Evolutionary conservation across 1,284 basidiomycete species (phyloP).

Genomic region (Apiotrichum porosum): DNA sequence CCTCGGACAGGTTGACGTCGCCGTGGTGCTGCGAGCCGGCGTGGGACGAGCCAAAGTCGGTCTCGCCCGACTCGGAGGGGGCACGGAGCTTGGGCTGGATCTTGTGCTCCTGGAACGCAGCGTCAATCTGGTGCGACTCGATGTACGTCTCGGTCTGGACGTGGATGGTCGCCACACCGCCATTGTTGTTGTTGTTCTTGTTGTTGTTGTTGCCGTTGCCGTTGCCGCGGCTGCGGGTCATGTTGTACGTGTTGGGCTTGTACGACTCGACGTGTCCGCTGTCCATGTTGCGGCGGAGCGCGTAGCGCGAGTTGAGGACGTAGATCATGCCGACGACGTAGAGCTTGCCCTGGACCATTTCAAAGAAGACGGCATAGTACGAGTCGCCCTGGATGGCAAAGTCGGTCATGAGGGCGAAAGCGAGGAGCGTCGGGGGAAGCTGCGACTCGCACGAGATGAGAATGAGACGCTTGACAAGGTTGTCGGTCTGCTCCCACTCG

Average conservation of each 20-base stretch:
- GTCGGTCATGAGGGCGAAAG: constrained; percentile 22
- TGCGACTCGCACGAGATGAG: constrained; percentile 28
- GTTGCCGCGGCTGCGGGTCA: constrained; percentile 4
- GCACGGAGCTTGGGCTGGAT: constrained; percentile 19
- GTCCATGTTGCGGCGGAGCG: constrained; percentile 14
- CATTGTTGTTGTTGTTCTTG: constrained; percentile 2
- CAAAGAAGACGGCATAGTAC: constrained; percentile 24
- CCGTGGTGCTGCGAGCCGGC: constrained; percentile 2
- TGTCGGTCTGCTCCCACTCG: constrained; percentile 28
- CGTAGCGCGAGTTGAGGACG: constrained; percentile 25
- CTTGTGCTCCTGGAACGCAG: constrained; percentile 10
- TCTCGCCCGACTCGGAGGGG: constrained; percentile 12
- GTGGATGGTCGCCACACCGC: constrained; percentile 22
- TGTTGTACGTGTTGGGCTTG: constrained; percentile 15
- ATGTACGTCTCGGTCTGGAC: constrained; percentile 30
- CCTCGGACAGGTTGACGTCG: constrained; percentile 10
- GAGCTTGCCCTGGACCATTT: constrained; percentile 25
- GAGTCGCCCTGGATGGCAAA: constrained; percentile 19
- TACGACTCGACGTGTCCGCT: constrained; percentile 1
- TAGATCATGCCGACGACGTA: constrained; percentile 26
- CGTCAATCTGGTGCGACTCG: constrained; percentile 21
- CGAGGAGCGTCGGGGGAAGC: constrained; percentile 22
- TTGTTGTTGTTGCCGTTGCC: constrained; percentile 9
- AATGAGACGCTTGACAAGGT: constrained; percentile 18
- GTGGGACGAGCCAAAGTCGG: constrained; percentile 4